Evolutionary conservation across 345 rosid species (phyloP), one percentile per base, ranked within the genome.

Genomic region (Aquilaria sinensis): DNA sequence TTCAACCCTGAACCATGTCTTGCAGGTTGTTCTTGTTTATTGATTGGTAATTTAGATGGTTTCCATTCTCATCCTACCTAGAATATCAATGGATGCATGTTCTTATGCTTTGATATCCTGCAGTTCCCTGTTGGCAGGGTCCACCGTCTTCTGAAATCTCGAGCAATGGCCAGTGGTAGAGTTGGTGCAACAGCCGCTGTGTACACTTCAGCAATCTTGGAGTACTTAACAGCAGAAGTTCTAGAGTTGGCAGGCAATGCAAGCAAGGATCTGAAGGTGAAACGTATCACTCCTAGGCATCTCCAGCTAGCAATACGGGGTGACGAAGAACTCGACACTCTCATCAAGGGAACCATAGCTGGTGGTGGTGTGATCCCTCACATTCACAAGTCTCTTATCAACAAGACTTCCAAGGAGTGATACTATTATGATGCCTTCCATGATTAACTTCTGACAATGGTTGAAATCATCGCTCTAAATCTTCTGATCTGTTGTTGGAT

Each of bases 141-240:
- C 29, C 92, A 86, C 70, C 81, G 92, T 0, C 81, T 77, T 56
- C 73, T 86, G 61, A 83, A 86, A 75, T 61, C 78, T 0, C 81
- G 89, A 76, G 81, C 77, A 31, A 74, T 79, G 14, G 85, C 89
- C 31, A 80, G 81, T 56, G 89, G 92, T 68, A 75, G 92, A 31
- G 92, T 86, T 46, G 89, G 92, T 51, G 92, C 92, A 7, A 86
- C 85, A 2, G 92, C 92, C 51, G 92, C 92, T 47, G 92, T 86
- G 12, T 85, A 83, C 45, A 72, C 92, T 2, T 83, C 88, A 2
- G 92, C 92, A 0, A 79, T 83, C 56, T 53, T 83, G 66, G 92
- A 86, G 66, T 86, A 86, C 52, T 74, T 86, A 62, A 83, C 85
- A 31, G 92, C 92, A 2, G 89, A 81, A 62, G 92, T 86, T 6